Evolutionary conservation across 1,284 basidiomycete species (phyloP).

Genomic region (Grifola frondosa): DNA sequence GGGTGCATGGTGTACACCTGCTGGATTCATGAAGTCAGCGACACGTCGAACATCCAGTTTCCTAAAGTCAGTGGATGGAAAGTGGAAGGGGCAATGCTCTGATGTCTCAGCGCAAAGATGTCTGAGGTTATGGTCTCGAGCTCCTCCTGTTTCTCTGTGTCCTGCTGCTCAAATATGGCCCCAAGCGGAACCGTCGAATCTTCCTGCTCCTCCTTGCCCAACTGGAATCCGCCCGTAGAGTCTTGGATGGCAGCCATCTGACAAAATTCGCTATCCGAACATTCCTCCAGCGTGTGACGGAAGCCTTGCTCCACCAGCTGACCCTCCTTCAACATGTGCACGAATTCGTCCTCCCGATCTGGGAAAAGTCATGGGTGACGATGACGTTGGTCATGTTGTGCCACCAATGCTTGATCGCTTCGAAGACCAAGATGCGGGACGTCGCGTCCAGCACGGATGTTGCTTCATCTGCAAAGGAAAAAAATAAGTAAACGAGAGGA

Average conservation of each 20-base stretch:
- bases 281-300: constrained; percentile 65
- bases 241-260: constrained; percentile 50
- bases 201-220: constrained; percentile 29
- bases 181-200: constrained; percentile 37
- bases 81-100: constrained; percentile 31
- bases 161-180: constrained; percentile 37
- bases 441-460: constrained; percentile 92
- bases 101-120: constrained; percentile 29
- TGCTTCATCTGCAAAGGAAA: constrained; percentile 75
- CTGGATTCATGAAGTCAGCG: constrained; percentile 50
- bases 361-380: constrained; percentile 92
- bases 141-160: constrained; percentile 31
- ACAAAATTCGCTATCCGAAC: constrained; percentile 51
- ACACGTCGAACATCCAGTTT: constrained; percentile 80
- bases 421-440: constrained; percentile 83
- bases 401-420: constrained; percentile 83
- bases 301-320: constrained; percentile 84
- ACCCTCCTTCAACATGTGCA: constrained; percentile 87
- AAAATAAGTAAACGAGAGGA: constrained; percentile 1
- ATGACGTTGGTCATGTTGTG: constrained; percentile 86
- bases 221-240: constrained; percentile 45
- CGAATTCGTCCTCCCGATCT: constrained; percentile 79
- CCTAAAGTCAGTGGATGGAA: constrained; percentile 41
- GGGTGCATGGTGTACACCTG: constrained; percentile 14
- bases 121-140: constrained; percentile 21